Evolutionary conservation across 345 rosid species (phyloP).

Genomic region (Bruguiera gymnorhiza): DNA sequence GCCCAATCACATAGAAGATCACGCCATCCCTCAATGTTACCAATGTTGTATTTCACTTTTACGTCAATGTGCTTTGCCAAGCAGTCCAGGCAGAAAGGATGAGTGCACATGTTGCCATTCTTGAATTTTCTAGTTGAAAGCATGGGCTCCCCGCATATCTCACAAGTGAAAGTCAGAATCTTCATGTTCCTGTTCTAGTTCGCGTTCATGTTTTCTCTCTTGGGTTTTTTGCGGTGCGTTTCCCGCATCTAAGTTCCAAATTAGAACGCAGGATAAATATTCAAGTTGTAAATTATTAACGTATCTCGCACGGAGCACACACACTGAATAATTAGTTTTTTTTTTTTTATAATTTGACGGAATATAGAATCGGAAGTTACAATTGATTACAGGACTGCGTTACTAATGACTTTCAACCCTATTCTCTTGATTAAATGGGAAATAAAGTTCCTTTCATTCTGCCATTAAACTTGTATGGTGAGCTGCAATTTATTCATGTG

Average conservation of each 20-base stretch:
- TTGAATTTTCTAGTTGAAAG: conserved; percentile 11
- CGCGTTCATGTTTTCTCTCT: neutral
- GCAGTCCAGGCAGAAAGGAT: conserved; percentile 20
- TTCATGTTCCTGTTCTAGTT: neutral
- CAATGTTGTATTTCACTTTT: neutral
- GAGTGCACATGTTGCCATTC: conserved; percentile 3
- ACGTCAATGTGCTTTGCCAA: conserved; percentile 15
- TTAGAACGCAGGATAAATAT: too few relatives aligned
- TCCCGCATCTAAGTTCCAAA: neutral
- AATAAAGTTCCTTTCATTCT: too few relatives aligned
- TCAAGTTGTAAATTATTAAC: too few relatives aligned
- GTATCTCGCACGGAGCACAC: too few relatives aligned
- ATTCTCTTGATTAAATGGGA: too few relatives aligned
- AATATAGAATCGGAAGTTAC: too few relatives aligned
- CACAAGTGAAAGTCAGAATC: conserved; percentile 16
- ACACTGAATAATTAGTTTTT: too few relatives aligned
- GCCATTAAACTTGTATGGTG: too few relatives aligned
- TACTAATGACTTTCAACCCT: too few relatives aligned
- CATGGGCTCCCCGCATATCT: neutral
- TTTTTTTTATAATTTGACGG: too few relatives aligned
- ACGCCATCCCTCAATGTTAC: conserved; percentile 10
- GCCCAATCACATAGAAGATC: conserved; percentile 13
- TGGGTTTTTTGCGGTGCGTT: conserved; percentile 1
- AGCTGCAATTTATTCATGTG: too few relatives aligned
- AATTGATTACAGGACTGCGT: too few relatives aligned